phyloP scores from a whole-genome alignment of 805 yeast genomes.

The Brettanomyces bruxellensis region DNA sequence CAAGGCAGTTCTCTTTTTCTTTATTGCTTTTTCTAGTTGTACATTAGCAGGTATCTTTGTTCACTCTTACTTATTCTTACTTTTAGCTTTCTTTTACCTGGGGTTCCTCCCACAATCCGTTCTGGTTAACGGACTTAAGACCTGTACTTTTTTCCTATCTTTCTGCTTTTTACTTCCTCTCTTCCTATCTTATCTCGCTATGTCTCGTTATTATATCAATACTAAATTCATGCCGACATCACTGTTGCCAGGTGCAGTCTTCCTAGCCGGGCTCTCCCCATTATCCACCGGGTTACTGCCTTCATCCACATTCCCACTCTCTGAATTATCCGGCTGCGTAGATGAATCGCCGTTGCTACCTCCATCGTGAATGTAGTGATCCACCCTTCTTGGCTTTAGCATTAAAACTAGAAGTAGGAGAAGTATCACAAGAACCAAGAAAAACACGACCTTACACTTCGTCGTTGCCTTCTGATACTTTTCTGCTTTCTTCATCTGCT shows the following conservation, averaged over 20 bases:
- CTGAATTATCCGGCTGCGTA: neutral
- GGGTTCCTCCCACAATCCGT: neutral
- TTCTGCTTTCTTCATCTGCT: constrained; percentile 69
- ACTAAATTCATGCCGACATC: no score
- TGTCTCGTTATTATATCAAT: no score
- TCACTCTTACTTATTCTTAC: neutral
- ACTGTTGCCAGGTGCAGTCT: neutral
- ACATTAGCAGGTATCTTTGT: neutral
- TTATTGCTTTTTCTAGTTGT: no score
- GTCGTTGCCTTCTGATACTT: constrained; percentile 80
- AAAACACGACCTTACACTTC: constrained; percentile 79
- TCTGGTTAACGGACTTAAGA: neutral
- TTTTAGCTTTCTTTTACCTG: neutral
- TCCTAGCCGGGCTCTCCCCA: no score
- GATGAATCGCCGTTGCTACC: neutral
- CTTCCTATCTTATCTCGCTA: no score
- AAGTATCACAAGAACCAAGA: constrained; percentile 61
- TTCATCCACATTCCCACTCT: constrained; percentile 2
- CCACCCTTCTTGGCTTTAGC: constrained; percentile 43
- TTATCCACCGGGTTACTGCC: neutral
- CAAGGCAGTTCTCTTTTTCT: no score
- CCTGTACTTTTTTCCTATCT: neutral
- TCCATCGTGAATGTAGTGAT: constrained; percentile 20
- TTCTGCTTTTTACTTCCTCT: no score
- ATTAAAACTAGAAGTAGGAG: constrained; percentile 63